phyloP scores from a whole-genome alignment of 2,329 filamentous ascomycete genomes.

The Xylaria digitata region DNA sequence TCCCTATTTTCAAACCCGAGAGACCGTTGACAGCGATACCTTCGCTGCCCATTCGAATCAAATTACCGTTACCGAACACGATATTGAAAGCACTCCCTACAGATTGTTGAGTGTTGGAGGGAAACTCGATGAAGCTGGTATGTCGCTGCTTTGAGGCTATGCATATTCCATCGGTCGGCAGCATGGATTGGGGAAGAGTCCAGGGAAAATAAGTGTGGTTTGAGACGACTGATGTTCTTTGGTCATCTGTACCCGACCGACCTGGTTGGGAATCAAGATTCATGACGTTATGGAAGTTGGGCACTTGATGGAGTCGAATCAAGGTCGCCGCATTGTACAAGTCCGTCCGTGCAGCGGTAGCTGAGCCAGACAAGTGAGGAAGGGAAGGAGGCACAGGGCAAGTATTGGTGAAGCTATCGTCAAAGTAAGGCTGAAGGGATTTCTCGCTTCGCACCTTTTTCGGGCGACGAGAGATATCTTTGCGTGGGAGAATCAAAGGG shows the following conservation, averaged over 20 bases:
- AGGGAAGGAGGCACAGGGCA: constrained; percentile 73
- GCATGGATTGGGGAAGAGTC: constrained; percentile 82
- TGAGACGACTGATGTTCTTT: constrained; percentile 61
- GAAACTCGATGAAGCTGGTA: constrained; percentile 75
- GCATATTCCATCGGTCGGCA: constrained; percentile 83
- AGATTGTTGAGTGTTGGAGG: constrained; percentile 58
- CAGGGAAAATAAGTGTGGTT: constrained; percentile 93
- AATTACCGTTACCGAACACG: constrained; percentile 59
- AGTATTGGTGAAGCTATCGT: constrained; percentile 63
- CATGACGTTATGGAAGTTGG: constrained; percentile 65
- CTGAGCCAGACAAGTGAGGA: constrained; percentile 78
- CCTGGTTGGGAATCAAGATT: constrained; percentile 36
- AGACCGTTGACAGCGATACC: constrained; percentile 64
- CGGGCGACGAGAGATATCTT: constrained; percentile 45
- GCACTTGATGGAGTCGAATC: constrained; percentile 82
- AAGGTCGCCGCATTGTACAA: constrained; percentile 90
- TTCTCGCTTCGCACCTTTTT: constrained; percentile 42
- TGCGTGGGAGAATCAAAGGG: constrained; percentile 82
- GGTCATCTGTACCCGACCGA: constrained; percentile 28
- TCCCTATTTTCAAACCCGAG: constrained; percentile 70
- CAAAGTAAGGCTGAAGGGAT: constrained; percentile 53
- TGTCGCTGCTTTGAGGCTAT: constrained; percentile 75
- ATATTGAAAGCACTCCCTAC: constrained; percentile 58
- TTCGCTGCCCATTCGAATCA: constrained; percentile 58
- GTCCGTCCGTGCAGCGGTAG: constrained; percentile 81